Percentiles rank a stretch among this genome's conserved stretches.
Evolutionary conservation across 805 yeast genomes (phyloP).

Genomic region (Candida caryicola): DNA sequence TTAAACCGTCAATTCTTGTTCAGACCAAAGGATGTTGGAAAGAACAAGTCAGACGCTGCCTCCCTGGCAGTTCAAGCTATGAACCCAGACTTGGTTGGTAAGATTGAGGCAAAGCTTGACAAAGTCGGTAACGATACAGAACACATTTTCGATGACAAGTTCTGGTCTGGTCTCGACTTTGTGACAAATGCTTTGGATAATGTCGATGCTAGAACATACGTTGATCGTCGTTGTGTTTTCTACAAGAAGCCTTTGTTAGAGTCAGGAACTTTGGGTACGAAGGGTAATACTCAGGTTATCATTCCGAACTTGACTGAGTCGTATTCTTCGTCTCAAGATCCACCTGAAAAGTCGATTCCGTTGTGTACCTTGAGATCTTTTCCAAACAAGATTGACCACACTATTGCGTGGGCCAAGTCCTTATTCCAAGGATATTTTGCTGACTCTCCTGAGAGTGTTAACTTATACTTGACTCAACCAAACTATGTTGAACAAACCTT

Average conservation of each 20-base stretch:
- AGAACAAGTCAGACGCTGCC: constrained; percentile 86
- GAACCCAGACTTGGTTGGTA: constrained; percentile 81
- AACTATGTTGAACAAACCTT: constrained; percentile 87
- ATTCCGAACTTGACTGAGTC: constrained; percentile 93
- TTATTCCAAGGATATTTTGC: constrained; percentile 88
- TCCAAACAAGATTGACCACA: constrained; percentile 97
- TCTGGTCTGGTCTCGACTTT: constrained; percentile 81
- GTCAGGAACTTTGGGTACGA: constrained; percentile 96
- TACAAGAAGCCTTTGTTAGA: constrained; percentile 88
- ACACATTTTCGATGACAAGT: constrained; percentile 73
- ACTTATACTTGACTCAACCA: constrained; percentile 85
- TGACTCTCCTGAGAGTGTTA: constrained; percentile 92
- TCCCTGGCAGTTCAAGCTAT: constrained; percentile 77
- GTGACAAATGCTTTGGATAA: constrained; percentile 97
- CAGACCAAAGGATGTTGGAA: constrained; percentile 92
- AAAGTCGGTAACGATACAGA: constrained; percentile 95
- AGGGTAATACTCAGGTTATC: constrained; percentile 96
- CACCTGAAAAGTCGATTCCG: constrained; percentile 97
- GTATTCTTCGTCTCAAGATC: constrained; percentile 94
- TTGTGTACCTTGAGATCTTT: constrained; percentile 94
- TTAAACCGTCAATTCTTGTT: constrained; percentile 94
- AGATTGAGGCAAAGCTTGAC: constrained; percentile 73
- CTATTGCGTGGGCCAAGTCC: constrained; percentile 98
- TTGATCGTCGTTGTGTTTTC: constrained; percentile 94
- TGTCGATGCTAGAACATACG: constrained; percentile 96